Evolutionary conservation across 2,329 filamentous ascomycete species (phyloP).

Genomic region (Rhexocercosporidium sp.): DNA sequence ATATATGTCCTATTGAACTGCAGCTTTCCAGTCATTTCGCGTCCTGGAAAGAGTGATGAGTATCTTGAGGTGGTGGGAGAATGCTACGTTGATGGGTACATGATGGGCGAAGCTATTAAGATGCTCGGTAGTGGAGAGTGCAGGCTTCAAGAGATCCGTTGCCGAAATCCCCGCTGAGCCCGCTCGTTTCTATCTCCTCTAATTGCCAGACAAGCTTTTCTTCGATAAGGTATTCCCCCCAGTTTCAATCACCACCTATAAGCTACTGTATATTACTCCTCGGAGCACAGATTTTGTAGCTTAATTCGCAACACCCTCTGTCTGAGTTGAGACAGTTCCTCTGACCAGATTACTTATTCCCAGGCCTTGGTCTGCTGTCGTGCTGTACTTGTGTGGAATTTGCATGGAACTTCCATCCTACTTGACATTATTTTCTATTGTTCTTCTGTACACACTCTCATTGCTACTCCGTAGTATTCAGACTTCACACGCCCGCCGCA

Average conservation of each 20-base stretch:
- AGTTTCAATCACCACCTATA: background rate
- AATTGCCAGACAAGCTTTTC: background rate
- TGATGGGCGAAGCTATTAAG: slow-evolving; percentile 26
- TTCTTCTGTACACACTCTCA: too few species aligned
- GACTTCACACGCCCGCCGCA: too few species aligned
- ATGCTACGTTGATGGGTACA: slow-evolving; percentile 30
- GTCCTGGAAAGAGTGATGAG: slow-evolving; percentile 12
- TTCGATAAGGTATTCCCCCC: background rate
- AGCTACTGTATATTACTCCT: background rate
- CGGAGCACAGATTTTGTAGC: background rate
- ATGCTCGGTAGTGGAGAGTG: background rate
- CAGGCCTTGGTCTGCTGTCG: too few species aligned
- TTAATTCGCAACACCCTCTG: background rate
- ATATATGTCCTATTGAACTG: slow-evolving; percentile 31
- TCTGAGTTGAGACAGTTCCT: too few species aligned
- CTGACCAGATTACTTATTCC: too few species aligned
- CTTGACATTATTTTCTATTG: too few species aligned
- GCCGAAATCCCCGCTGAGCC: too few species aligned
- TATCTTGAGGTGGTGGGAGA: slow-evolving; percentile 26
- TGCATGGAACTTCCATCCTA: too few species aligned
- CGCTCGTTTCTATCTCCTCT: background rate
- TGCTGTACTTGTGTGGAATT: too few species aligned
- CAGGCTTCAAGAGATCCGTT: background rate
- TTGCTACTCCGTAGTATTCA: too few species aligned
- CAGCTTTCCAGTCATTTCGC: slow-evolving; percentile 28